Evolutionary conservation across 1,284 basidiomycete genomes (phyloP), one percentile per base, ranked within the genome.

Genomic region (Athelia sp.): DNA sequence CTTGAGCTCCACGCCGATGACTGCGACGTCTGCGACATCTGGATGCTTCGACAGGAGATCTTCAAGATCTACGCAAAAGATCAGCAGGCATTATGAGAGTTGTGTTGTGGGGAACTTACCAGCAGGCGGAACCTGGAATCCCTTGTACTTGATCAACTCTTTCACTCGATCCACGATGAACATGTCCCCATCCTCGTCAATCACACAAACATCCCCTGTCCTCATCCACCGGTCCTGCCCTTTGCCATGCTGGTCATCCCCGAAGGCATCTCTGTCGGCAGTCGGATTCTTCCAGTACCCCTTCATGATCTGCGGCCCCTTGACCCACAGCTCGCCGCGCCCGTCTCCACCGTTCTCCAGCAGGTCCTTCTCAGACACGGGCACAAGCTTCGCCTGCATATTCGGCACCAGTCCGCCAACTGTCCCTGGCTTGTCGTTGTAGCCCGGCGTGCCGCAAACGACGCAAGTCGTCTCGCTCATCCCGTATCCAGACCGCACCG

Each of bases 131-230:
- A 93, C 91, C 87, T 48, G 50, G 22, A 51, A 65, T 32, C 73
- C 84, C 71, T 87, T 87, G 66, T 92, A 92, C 64, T 93, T 92
- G 70, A 93, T 89, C 31, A 93, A 66, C 61, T 93, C 90, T 58
- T 93, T 93, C 55, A 81, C 75, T 38, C 87, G 65, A 58, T 89
- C 86, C 1, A 88, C 79, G 46, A 88, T 80, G 44, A 69, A 75
- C 55, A 76, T 83, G 54, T 68, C 82, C 0, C 88, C 90, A 1
- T 90, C 80, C 2, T 65, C 55, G 54, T 89, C 85, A 9, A 76
- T 63, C 11, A 76, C 64, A 0, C 76, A 82, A 43, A 92, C 77
- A 63, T 93, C 90, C 1, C 90, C 90, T 0, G 89, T 93, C 72
- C 87, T 90, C 73, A 91, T 87, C 87, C 87, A 94, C 2, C 79